Base-by-base conservation (phyloP, 2,329 filamentous ascomycete genomes). In the Plectosphaerella sp. region DNA sequence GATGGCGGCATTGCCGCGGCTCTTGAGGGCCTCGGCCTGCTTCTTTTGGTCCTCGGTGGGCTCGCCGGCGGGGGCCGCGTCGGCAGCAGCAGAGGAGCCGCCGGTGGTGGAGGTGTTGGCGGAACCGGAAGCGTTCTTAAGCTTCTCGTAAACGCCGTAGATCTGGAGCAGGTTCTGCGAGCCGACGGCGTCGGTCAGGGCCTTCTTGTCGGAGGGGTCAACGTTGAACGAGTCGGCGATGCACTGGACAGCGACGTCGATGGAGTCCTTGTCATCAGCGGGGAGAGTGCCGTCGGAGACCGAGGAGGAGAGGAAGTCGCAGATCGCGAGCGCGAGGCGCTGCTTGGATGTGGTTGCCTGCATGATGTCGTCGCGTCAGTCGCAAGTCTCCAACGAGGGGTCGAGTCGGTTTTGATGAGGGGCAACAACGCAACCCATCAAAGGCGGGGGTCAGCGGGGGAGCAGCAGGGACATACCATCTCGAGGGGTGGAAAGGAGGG, bases 191-290 rank as follows among this genome's bases (percentile, higher is more conserved):
- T 89, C 83, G 59, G 83, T 76, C 62, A 93, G 77, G 62, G 90
- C 86, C 51, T 80, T 76, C 64, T 84, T 78, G 72, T 96, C 86
- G 57, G 79, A 74, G n/a, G 90, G 83, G 72, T 97, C 91, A 64
- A 99, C 88, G 72, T 95, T 91, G 83, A 97, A 99, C 61, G 88
- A 88, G 69, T 97, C 93, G 61, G 87, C 83, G 71, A 99, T 97
- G 75, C 93, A 97, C 74, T 92, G 92, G 67, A 89, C 82, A 59
- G 94, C 94, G 49, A 99, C 87, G 67, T 99, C 94, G 69, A 99
- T 89, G 58, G 88, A 93, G 67, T 99, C 94, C 61, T 87, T 84
- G 71, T 99, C 93, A 63, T 97, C 94, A 62, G 87, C 76, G 50
- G 87, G 81, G 54, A 99, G 82, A 45, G 91, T 96, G 64, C 94